A percentile compares a stretch with the other conserved stretches of the same genome.
phyloP scores from a whole-genome alignment of 2,329 filamentous ascomycete genomes.

The Colletotrichum sp. region DNA sequence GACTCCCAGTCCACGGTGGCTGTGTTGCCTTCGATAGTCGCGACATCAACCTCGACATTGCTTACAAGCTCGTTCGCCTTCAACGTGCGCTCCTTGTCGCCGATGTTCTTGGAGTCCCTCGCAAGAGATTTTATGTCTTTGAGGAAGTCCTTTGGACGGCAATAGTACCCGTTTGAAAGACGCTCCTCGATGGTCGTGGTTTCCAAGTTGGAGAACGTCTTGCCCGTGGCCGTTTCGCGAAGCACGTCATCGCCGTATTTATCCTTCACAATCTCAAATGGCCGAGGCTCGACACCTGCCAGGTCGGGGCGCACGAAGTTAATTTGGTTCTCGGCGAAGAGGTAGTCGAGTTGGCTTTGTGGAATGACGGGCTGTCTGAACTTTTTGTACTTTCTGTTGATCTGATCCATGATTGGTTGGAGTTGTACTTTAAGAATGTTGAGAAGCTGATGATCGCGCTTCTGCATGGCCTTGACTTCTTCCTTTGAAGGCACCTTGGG shows the following conservation, averaged over 20 bases:
- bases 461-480: constrained; percentile 80
- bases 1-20: constrained; percentile 79
- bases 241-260: constrained; percentile 79
- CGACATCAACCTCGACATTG: constrained; percentile 94
- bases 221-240: constrained; percentile 74
- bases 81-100: constrained; percentile 82
- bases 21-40: constrained; percentile 73
- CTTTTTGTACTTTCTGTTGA: constrained; percentile 87
- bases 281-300: constrained; percentile 63
- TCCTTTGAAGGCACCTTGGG: constrained; percentile 73
- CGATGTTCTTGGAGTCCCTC: constrained; percentile 81
- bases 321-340: constrained; percentile 84
- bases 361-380: constrained; percentile 84
- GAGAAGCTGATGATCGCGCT: constrained; percentile 81
- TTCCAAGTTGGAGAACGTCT: constrained; percentile 95
- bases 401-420: constrained; percentile 96
- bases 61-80: constrained; percentile 91
- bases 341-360: constrained; percentile 75
- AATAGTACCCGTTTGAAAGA: constrained; percentile 96
- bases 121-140: constrained; percentile 84
- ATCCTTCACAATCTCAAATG: constrained; percentile 82
- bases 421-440: constrained; percentile 89
- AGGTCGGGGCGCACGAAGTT: constrained; percentile 66
- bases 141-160: constrained; percentile 86
- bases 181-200: constrained; percentile 92